Evolutionary conservation across 2,329 filamentous ascomycete species (phyloP).

Genomic region (Arthrobotrys sphaeroides): DNA sequence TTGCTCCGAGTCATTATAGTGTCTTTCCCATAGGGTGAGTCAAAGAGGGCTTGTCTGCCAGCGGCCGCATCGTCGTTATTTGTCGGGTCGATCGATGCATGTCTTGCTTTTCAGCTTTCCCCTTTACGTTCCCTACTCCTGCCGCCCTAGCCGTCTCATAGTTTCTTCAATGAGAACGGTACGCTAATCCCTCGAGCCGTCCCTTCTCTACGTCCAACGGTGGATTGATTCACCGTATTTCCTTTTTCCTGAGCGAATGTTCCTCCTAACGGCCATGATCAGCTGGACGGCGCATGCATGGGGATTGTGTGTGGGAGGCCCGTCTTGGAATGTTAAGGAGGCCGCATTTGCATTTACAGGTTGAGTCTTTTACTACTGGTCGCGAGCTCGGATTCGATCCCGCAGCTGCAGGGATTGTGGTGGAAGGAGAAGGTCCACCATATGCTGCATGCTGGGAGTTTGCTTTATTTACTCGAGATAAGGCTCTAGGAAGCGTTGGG

Average conservation of each 20-base stretch:
- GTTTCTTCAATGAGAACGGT: neutral
- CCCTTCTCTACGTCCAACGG: slow-evolving; percentile 44
- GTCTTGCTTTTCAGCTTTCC: slow-evolving; percentile 41
- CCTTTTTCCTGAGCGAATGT: neutral
- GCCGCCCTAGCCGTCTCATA: slow-evolving; percentile 6
- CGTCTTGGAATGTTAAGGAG: slow-evolving; percentile 37
- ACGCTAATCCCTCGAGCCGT: slow-evolving; percentile 45
- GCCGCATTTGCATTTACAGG: slow-evolving; percentile 5
- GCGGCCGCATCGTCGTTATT: slow-evolving; percentile 25
- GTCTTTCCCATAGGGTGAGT: slow-evolving; percentile 11
- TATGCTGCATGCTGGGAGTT: too few species aligned
- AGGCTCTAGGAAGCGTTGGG: neutral
- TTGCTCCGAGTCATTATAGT: slow-evolving; percentile 4
- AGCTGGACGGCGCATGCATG: slow-evolving; percentile 37
- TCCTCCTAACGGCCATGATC: slow-evolving; percentile 22
- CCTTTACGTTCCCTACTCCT: slow-evolving; percentile 15
- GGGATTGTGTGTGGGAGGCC: slow-evolving; percentile 1
- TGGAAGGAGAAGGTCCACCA: neutral
- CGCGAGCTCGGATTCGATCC: slow-evolving; percentile 10
- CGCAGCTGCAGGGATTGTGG: neutral
- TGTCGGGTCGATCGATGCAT: slow-evolving; percentile 30
- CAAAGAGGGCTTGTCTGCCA: neutral
- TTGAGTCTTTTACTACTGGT: slow-evolving; percentile 20
- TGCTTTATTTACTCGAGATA: neutral
- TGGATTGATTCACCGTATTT: neutral